phyloP scores from a whole-genome alignment of 1,139 yeast genomes.

The Oligophagozyma castellii region DNA sequence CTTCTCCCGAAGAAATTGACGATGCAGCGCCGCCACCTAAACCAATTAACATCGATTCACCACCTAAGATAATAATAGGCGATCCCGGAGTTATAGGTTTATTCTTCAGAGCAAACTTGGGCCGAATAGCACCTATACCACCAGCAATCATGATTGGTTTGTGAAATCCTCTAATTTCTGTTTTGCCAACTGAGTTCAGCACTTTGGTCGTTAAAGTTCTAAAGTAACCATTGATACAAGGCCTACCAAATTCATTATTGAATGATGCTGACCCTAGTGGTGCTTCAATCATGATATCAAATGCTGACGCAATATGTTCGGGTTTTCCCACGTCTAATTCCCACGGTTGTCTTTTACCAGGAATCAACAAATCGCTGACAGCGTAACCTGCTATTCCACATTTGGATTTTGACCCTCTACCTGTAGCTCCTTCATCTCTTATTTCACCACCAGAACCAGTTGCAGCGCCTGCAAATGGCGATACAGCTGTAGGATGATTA shows the following conservation, averaged over 20 bases:
- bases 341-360: constrained; percentile 86
- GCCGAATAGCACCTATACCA: constrained; percentile 95
- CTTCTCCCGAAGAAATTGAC: constrained; percentile 87
- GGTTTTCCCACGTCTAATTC: constrained; percentile 81
- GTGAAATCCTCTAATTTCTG: constrained; percentile 89
- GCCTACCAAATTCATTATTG: constrained; percentile 97
- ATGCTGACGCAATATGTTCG: constrained; percentile 78
- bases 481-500: constrained; percentile 98
- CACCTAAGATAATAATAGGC: constrained; percentile 86
- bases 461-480: constrained; percentile 99
- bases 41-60: constrained; percentile 98
- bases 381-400: constrained; percentile 93
- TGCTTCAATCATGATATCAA: constrained; percentile 94
- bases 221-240: constrained; percentile 93
- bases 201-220: constrained; percentile 85
- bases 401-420: constrained; percentile 93
- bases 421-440: constrained; percentile 99
- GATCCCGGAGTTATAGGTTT: constrained; percentile 87
- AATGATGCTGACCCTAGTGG: constrained; percentile 98
- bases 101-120: constrained; percentile 81
- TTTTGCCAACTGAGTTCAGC: constrained; percentile 41
- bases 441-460: constrained; percentile 99
- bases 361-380: constrained; percentile 82
- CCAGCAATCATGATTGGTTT: constrained; percentile 99
- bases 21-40: constrained; percentile 99